Evolutionary conservation across 2,329 filamentous ascomycete genomes (phyloP).

Genomic region (Fusarium redolens): DNA sequence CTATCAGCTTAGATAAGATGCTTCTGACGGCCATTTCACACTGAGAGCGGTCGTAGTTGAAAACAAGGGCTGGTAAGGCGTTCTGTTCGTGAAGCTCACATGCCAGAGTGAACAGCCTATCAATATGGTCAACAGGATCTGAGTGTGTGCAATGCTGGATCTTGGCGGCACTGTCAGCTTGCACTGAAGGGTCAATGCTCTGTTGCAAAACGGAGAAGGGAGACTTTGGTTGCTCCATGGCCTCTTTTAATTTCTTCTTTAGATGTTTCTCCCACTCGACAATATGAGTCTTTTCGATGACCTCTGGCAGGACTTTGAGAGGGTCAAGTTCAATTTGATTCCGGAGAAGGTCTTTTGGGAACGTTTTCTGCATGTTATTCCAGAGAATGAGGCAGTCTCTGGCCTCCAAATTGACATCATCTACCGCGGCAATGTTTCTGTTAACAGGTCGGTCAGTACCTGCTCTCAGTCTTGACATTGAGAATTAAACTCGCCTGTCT

Average conservation of each 20-base stretch:
- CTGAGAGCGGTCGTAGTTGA: slow-evolving; percentile 76
- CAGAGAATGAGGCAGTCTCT: slow-evolving; percentile 77
- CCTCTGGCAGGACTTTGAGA: slow-evolving; percentile 58
- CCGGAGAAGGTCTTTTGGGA: not conserved
- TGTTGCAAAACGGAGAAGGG: slow-evolving; percentile 48
- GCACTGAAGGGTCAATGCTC: not conserved
- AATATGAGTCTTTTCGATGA: slow-evolving; percentile 74
- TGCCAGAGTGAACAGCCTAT: slow-evolving; percentile 62
- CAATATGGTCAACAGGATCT: not conserved
- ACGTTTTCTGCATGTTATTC: slow-evolving; percentile 66
- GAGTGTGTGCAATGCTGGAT: not conserved
- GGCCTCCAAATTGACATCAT: slow-evolving; percentile 76
- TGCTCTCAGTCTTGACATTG: not conserved
- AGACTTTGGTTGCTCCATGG: slow-evolving; percentile 65
- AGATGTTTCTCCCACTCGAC: slow-evolving; percentile 72
- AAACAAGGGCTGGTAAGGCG: slow-evolving; percentile 78
- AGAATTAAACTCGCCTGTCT: slow-evolving; percentile 57
- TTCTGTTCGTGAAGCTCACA: slow-evolving; percentile 71
- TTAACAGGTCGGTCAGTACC: not conserved
- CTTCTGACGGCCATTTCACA: slow-evolving; percentile 70
- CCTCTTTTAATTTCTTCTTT: slow-evolving; percentile 67
- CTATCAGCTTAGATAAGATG: not conserved
- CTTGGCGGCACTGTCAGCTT: slow-evolving; percentile 12
- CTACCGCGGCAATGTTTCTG: slow-evolving; percentile 68
- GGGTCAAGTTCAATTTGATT: slow-evolving; percentile 49